Evolutionary conservation across 2,329 filamentous ascomycete species (phyloP).

Genomic region (Scortechinia acanthostroma): DNA sequence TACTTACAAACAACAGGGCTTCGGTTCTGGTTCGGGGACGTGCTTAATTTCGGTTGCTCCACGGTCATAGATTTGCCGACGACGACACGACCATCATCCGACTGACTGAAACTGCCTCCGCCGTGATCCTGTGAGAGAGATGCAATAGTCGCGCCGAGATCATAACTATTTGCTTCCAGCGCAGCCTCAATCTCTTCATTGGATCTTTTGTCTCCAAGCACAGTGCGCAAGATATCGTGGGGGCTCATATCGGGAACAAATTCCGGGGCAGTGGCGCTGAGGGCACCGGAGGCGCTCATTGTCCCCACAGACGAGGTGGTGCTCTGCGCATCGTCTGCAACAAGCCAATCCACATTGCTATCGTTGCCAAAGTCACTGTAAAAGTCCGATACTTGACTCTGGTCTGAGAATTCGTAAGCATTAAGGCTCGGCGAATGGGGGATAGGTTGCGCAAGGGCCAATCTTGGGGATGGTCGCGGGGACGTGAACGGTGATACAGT

Average conservation of each 20-base stretch:
- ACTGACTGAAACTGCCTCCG: neutral
- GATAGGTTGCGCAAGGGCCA: constrained; percentile 57
- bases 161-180: constrained; percentile 57
- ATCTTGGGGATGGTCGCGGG: constrained; percentile 58
- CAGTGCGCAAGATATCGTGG: constrained; percentile 64
- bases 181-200: constrained; percentile 62
- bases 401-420: constrained; percentile 50
- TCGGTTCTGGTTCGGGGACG: constrained; percentile 20
- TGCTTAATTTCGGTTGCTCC: neutral
- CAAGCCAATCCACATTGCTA: constrained; percentile 57
- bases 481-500: constrained; percentile 61
- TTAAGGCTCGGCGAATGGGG: constrained; percentile 62
- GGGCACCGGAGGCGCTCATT: constrained; percentile 24
- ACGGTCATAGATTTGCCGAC: constrained; percentile 1
- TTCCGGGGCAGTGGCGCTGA: neutral
- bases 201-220: constrained; percentile 53
- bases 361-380: constrained; percentile 64
- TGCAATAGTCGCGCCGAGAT: constrained; percentile 57
- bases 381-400: constrained; percentile 46
- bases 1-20: constrained; percentile 66
- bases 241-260: constrained; percentile 49
- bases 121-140: constrained; percentile 41
- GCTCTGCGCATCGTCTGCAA: constrained; percentile 56
- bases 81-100: neutral
- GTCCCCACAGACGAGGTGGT: constrained; percentile 41